These are phyloP conservation scores for Haematococcus lacustris DNA, from an alignment of 139 green algal genomes.

Conservation along the genomic window DNA sequence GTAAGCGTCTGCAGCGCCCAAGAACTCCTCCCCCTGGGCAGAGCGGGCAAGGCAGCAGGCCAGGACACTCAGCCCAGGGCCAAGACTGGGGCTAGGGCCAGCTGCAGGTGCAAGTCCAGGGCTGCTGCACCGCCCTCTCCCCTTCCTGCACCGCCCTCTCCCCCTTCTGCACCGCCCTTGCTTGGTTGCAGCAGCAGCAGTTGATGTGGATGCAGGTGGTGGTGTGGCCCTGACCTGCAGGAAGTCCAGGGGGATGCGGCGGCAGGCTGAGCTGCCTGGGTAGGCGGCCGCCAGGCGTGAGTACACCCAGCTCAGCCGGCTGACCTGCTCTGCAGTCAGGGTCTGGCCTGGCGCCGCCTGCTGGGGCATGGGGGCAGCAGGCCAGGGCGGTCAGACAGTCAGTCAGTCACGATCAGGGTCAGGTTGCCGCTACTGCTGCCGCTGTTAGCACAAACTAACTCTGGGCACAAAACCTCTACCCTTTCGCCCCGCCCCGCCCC, in stretches of 20 bases:
- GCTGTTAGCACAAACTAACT: too few species aligned
- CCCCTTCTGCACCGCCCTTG: background rate
- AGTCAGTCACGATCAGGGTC: too few species aligned
- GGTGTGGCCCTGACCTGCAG: too few species aligned
- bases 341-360: background rate
- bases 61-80: background rate
- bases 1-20: slow-evolving; percentile 57
- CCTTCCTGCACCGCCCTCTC: too few species aligned
- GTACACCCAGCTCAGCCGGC: slow-evolving; percentile 51
- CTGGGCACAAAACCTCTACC: too few species aligned
- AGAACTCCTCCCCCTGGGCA: slow-evolving; percentile 61
- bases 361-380: too few species aligned
- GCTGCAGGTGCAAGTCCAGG: too few species aligned
- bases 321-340: background rate
- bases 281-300: slow-evolving; percentile 54
- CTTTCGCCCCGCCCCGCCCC: too few species aligned
- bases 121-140: background rate
- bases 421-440: too few species aligned
- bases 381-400: too few species aligned
- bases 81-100: too few species aligned
- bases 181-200: background rate
- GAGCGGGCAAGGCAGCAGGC: background rate
- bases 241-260: slow-evolving; percentile 89
- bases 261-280: slow-evolving; percentile 47
- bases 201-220: too few species aligned